Percentiles rank a stretch among this genome's conserved stretches.
These are phyloP conservation scores for Gremmenia infestans DNA, from an alignment of 2,329 filamentous ascomycete species.

Conservation along the genomic window DNA sequence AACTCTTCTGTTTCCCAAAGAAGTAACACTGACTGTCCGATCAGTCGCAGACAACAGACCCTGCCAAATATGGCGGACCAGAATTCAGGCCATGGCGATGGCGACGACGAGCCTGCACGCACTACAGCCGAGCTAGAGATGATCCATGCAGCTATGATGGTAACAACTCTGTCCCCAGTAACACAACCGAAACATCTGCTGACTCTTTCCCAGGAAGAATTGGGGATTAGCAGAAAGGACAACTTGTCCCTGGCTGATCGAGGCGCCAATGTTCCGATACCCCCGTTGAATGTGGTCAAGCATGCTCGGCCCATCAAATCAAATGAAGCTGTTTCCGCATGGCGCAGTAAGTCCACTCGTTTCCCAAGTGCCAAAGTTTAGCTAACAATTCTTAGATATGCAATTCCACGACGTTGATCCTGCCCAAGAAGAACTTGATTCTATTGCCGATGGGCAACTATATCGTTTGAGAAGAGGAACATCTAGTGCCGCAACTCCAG, in stretches of 20 bases:
- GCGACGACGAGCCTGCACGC: not conserved
- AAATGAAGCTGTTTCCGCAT: not conserved
- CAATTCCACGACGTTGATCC: constrained; percentile 22
- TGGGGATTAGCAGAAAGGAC: constrained; percentile 25
- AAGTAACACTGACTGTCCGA: no score
- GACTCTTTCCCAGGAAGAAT: constrained; percentile 22
- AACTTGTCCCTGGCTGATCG: constrained; percentile 10
- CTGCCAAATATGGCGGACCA: not conserved
- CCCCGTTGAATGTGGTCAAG: not conserved
- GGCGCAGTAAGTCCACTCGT: constrained; percentile 20
- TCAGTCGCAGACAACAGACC: no score
- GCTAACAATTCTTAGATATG: constrained; percentile 13
- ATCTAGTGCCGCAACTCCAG: not conserved
- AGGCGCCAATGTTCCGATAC: not conserved
- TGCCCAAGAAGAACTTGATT: constrained; percentile 16
- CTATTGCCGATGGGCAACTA: constrained; percentile 26
- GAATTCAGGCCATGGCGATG: no score
- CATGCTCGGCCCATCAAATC: not conserved
- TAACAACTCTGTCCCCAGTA: not conserved
- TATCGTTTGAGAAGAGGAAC: constrained; percentile 21
- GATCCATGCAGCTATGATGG: constrained; percentile 27
- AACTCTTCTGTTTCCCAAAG: no score
- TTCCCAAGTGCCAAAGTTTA: not conserved
- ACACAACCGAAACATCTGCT: not conserved
- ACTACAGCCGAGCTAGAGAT: not conserved